These are phyloP conservation scores for Botrytis fabae DNA, from an alignment of 2,329 filamentous ascomycete species.

Conservation along the genomic window DNA sequence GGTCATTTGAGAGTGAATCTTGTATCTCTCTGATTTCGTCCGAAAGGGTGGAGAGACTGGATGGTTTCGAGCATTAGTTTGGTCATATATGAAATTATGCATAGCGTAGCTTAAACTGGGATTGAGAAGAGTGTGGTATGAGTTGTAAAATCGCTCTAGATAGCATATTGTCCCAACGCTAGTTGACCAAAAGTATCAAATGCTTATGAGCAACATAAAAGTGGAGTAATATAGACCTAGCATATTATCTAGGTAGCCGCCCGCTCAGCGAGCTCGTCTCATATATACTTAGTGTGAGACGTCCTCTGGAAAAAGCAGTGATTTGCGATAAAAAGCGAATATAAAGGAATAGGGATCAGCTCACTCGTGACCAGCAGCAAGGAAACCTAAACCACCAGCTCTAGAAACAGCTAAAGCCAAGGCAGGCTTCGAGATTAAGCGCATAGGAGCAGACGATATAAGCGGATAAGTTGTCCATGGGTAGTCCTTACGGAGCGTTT, in stretches of 20 bases:
- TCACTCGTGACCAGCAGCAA: slow-evolving; percentile 44
- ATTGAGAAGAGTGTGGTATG: slow-evolving; percentile 34
- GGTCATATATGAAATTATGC: too few species aligned
- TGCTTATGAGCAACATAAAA: background rate
- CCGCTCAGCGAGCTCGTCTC: background rate
- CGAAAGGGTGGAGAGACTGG: slow-evolving; percentile 15
- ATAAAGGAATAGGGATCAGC: slow-evolving; percentile 1
- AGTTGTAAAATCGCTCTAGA: slow-evolving; percentile 11
- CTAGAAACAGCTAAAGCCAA: slow-evolving; percentile 61
- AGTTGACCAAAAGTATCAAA: background rate
- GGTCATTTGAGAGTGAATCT: slow-evolving; percentile 22
- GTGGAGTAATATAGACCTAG: background rate
- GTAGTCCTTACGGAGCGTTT: slow-evolving; percentile 24
- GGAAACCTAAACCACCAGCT: slow-evolving; percentile 53
- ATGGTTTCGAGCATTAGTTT: background rate
- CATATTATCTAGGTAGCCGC: background rate
- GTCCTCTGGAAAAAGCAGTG: background rate
- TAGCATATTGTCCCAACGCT: background rate
- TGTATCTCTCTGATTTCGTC: slow-evolving; percentile 19
- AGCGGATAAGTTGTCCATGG: slow-evolving; percentile 39
- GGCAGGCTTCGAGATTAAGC: slow-evolving; percentile 55
- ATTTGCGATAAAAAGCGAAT: background rate
- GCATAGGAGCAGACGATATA: slow-evolving; percentile 68
- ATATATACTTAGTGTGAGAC: slow-evolving; percentile 2
- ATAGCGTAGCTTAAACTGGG: background rate